phyloP scores from a whole-genome alignment of 305 asterid genomes.

The Fraxinus nigra region DNA sequence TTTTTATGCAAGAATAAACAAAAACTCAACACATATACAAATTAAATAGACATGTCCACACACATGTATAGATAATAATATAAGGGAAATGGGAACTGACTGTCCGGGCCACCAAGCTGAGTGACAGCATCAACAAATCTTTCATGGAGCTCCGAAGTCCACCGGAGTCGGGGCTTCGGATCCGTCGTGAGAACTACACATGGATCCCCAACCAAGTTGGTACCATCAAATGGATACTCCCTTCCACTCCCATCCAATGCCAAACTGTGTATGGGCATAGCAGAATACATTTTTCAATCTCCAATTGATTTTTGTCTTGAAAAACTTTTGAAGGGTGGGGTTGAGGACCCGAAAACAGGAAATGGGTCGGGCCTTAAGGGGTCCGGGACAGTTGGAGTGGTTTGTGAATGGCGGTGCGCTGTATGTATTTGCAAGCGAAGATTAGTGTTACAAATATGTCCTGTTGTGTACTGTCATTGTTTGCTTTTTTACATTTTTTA shows the following conservation, averaged over 20 bases:
- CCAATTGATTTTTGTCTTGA: not conserved
- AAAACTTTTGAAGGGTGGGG: not conserved
- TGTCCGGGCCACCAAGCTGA: conserved; percentile 91
- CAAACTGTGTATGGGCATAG: conserved; percentile 48
- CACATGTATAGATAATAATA: not conserved
- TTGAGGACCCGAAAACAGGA: not conserved
- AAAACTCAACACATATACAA: not conserved
- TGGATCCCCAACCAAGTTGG: conserved; percentile 68
- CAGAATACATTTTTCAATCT: conserved; percentile 43
- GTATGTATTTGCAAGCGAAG: too few relatives aligned
- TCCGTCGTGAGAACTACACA: conserved; percentile 75
- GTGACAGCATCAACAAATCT: conserved; percentile 78
- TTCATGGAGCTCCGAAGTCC: conserved; percentile 91
- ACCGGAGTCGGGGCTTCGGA: conserved; percentile 87
- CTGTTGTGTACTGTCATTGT: not conserved
- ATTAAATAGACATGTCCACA: not conserved
- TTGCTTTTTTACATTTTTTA: not conserved
- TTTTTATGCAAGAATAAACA: not conserved
- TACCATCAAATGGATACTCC: conserved; percentile 55
- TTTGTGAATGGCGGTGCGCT: not conserved
- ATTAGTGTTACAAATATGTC: not conserved
- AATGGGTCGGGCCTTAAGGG: not conserved
- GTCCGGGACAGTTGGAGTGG: not conserved
- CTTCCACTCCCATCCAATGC: conserved; percentile 36
- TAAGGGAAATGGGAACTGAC: conserved; percentile 35